These are phyloP conservation scores for Neodidymelliopsis sp. DNA, from an alignment of 2,329 filamentous ascomycete species.

Conservation along the genomic window DNA sequence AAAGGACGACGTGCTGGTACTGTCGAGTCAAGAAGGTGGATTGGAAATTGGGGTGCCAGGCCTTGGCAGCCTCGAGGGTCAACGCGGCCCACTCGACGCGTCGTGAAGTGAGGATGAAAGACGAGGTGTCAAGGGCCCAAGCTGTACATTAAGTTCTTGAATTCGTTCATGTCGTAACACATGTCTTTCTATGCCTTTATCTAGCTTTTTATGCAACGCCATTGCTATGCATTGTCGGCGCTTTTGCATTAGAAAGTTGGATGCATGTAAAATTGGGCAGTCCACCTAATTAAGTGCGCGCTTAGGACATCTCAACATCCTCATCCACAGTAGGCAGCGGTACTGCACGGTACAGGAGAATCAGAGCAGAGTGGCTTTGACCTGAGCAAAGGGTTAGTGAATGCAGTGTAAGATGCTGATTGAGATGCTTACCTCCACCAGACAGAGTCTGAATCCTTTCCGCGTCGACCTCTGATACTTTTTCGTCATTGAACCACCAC, in stretches of 20 bases:
- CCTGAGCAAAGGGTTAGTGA: conserved; percentile 46
- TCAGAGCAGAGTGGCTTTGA: conserved; percentile 83
- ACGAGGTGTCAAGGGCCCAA: neutral
- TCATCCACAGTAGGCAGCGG: conserved; percentile 68
- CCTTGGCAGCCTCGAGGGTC: conserved; percentile 17
- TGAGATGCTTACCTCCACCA: conserved; percentile 73
- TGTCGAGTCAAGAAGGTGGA: neutral
- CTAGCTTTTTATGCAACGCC: conserved; percentile 42
- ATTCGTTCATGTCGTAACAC: conserved; percentile 30
- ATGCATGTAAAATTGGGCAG: conserved; percentile 13
- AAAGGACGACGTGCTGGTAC: neutral
- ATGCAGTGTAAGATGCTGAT: conserved; percentile 9
- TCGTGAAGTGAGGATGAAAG: conserved; percentile 29
- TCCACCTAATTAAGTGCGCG: neutral
- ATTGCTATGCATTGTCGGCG: conserved; percentile 27
- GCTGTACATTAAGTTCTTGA: conserved; percentile 15
- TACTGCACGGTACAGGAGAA: conserved; percentile 79
- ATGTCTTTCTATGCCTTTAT: conserved; percentile 26
- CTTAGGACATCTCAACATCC: conserved; percentile 45
- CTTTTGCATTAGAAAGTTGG: conserved; percentile 17
- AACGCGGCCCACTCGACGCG: conserved; percentile 26
- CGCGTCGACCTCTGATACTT: conserved; percentile 86
- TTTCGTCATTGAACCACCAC: conserved; percentile 99
- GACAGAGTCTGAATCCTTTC: conserved; percentile 92
- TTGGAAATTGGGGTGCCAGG: neutral